A percentile compares a stretch with the other conserved stretches of the same genome.
Evolutionary conservation across 805 yeast genomes (phyloP).

Genomic region (Yamadazyma tumulicola): DNA sequence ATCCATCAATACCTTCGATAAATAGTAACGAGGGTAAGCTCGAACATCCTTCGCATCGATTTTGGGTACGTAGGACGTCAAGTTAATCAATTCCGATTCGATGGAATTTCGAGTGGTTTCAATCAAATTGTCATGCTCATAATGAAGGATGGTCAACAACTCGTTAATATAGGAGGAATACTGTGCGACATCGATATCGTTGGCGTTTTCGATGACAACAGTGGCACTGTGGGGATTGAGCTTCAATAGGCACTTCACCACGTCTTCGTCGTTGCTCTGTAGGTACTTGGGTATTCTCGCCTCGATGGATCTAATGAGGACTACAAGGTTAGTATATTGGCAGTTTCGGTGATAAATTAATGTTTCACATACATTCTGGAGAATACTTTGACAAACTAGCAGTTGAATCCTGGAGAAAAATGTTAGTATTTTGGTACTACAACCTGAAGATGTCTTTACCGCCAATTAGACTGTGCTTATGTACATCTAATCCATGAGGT

Average conservation of each 20-base stretch:
- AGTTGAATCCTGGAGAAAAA: too few species aligned
- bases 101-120: conserved; percentile 27
- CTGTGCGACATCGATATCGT: conserved; percentile 15
- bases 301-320: conserved; percentile 2
- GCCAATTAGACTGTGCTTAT: too few species aligned
- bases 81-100: conserved; percentile 19
- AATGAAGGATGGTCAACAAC: conserved; percentile 24
- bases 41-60: neutral
- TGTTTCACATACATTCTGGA: conserved; percentile 5
- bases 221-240: conserved; percentile 22
- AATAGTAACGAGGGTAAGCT: conserved; percentile 31
- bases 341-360: neutral
- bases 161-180: conserved; percentile 32
- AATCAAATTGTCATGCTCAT: conserved; percentile 15
- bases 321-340: neutral
- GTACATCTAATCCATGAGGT: too few species aligned
- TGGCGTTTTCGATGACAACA: neutral
- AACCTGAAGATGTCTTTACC: too few species aligned
- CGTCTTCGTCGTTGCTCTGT: conserved; percentile 25
- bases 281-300: neutral
- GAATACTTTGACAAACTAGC: conserved; percentile 2
- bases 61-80: conserved; percentile 6
- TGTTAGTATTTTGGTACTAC: conserved; percentile 7
- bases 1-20: conserved; percentile 37
- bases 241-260: conserved; percentile 28